Base-by-base conservation (phyloP, 371 early-diverging fungal genomes). In the Nematocida major region DNA sequence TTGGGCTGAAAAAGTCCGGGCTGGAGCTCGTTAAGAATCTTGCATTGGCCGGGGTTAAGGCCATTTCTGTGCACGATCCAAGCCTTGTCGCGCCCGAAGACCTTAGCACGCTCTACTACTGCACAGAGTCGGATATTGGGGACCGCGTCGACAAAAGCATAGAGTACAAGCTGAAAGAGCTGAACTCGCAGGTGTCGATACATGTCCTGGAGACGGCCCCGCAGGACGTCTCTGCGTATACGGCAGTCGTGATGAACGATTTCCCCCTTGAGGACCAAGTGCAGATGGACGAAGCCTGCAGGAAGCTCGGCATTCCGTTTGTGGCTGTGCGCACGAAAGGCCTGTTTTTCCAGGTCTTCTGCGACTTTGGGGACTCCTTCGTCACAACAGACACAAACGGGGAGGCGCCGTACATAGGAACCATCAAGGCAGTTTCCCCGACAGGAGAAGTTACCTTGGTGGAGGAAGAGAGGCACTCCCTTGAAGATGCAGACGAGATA, bases 11-110 rank as follows among this genome's bases (percentile, higher is more conserved):
- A 81, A 96, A 96, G 48, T 89, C 96, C 70, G 99, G 97, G 68
- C 90, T 93, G 54, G 99, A 99, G 86, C 92, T 98, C 76, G 93
- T 95, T 81, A 99, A 99, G 85, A 97, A 99, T 86, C 89, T 99
- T 51, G 88, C 93, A 79, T 88, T 99, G 34, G 97, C 97, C 59
- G 99, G 99, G 70, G 94, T 99, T 76, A 94, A 94, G 84, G 91
- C 91, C 73, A 93, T 99, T 7, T 91, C 91, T 5, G 85, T 99
- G 42, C 89, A 92, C 83, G 98, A 99, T 82, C 87, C 89, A 36
- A 86, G 84, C 48, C 86, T 88, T 43, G 90, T 90, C n/a, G 79
- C 86, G 62, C 79, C 89, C 34, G 80, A 88, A 30, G 97, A 98
- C 83, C 87, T 96, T 68, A 89, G 93, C n/a, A 89, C 94, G 89